Conservation (phyloP, 805 yeast genomes). For the Saturnispora dispora region DNA sequence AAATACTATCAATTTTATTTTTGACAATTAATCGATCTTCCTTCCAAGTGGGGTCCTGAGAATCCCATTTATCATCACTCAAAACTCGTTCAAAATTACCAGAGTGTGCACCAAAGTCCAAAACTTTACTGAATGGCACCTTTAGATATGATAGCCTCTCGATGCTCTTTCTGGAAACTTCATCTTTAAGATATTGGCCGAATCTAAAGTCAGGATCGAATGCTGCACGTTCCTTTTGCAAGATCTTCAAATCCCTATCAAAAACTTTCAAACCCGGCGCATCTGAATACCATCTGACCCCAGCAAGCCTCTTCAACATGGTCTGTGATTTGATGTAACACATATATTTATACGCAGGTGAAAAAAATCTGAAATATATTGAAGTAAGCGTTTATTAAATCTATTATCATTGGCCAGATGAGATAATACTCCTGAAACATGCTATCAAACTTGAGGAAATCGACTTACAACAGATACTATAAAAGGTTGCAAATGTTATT, state of each 20-base stretch:
- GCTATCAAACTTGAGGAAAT: not conserved
- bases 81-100: slow-evolving; percentile 41
- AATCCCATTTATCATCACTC: slow-evolving; percentile 31
- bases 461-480: not conserved
- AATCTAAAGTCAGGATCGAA: slow-evolving; percentile 36
- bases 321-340: not conserved
- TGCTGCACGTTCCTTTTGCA: slow-evolving; percentile 53
- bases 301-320: not conserved
- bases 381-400: not conserved
- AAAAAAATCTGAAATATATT: not conserved
- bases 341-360: not conserved
- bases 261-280: slow-evolving; percentile 34
- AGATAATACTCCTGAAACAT: not conserved
- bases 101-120: slow-evolving; percentile 68
- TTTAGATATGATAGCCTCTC: slow-evolving; percentile 70
- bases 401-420: not conserved
- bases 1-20: slow-evolving; percentile 42
- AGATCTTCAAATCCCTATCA: slow-evolving; percentile 49
- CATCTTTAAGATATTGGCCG: slow-evolving; percentile 67
- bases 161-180: slow-evolving; percentile 61
- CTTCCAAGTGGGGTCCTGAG: slow-evolving; percentile 32
- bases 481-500: not conserved
- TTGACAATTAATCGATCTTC: slow-evolving; percentile 47
- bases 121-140: slow-evolving; percentile 46
- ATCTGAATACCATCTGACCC: slow-evolving; percentile 7